These are phyloP conservation scores for Emiliania huxleyi DNA, from an alignment of 78 protist species.

Conservation along the genomic window DNA sequence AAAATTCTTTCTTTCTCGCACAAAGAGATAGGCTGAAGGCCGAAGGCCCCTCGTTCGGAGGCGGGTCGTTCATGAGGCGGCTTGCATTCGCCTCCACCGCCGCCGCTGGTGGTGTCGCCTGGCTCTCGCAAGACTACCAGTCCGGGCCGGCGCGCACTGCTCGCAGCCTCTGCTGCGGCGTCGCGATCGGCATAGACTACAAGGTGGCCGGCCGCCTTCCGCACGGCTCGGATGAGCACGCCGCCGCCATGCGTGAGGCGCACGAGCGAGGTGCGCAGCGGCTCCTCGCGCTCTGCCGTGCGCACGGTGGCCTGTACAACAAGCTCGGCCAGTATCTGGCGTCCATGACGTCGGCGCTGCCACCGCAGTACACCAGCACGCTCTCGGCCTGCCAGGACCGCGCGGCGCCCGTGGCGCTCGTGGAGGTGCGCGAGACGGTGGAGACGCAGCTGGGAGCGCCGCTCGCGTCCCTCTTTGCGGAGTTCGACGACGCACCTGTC, in stretches of 20 bases:
- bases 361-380: neutral
- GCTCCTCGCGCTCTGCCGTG: neutral
- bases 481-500: neutral
- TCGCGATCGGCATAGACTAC: neutral
- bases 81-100: too few relatives aligned
- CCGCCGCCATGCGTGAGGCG: neutral
- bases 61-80: too few relatives aligned
- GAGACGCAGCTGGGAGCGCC: neutral
- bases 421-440: neutral
- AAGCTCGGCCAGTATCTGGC: neutral
- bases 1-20: too few relatives aligned
- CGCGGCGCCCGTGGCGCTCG: neutral
- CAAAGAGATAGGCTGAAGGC: too few relatives aligned
- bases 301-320: neutral
- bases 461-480: neutral
- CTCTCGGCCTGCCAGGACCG: neutral
- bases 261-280: constrained; percentile 1
- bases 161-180: neutral
- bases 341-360: neutral
- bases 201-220: neutral
- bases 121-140: neutral
- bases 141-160: neutral
- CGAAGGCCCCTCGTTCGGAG: too few relatives aligned
- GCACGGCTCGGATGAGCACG: neutral
- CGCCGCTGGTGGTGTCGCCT: too few relatives aligned